A percentile compares a stretch with the other conserved stretches of the same genome.
phyloP scores from a whole-genome alignment of 495 filamentous ascomycete genomes.

The Xylaria venustula region DNA sequence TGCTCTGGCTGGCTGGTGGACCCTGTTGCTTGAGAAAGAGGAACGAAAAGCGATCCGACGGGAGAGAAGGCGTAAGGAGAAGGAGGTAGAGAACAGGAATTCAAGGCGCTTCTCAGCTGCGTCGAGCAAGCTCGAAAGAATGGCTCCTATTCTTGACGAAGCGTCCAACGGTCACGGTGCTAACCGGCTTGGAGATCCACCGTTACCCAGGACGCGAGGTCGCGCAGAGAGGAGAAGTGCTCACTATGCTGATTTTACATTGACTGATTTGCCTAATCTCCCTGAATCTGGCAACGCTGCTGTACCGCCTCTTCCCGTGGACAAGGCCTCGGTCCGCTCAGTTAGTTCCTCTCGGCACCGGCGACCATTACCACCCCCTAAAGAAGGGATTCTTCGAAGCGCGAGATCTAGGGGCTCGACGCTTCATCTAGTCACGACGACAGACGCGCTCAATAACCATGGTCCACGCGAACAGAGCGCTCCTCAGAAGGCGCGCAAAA shows the following conservation, averaged over 20 bases:
- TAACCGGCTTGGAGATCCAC: conserved; percentile 37
- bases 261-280: conserved; percentile 70
- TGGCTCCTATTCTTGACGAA: conserved; percentile 70
- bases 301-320: conserved; percentile 64
- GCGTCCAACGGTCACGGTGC: conserved; percentile 38
- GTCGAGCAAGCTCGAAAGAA: conserved; percentile 76
- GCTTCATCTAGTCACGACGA: conserved; percentile 72
- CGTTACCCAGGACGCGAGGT: conserved; percentile 58
- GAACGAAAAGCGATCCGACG: conserved; percentile 81
- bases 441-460: conserved; percentile 36
- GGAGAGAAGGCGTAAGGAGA: conserved; percentile 82
- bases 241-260: conserved; percentile 46
- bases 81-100: conserved; percentile 76
- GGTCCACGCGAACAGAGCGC: conserved; percentile 25
- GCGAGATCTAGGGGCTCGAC: conserved; percentile 72
- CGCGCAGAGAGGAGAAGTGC: conserved; percentile 51
- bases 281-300: conserved; percentile 55
- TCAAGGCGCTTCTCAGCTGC: conserved; percentile 80
- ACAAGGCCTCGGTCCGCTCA: conserved; percentile 75
- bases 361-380: conserved; percentile 79
- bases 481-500: conserved; percentile 43
- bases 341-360: conserved; percentile 64
- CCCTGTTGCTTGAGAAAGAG: conserved; percentile 91
- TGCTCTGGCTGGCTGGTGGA: conserved; percentile 93
- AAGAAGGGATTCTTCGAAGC: conserved; percentile 63